Base-by-base conservation (phyloP, 768 basidiomycete genomes). In the Inosperma sp. region DNA sequence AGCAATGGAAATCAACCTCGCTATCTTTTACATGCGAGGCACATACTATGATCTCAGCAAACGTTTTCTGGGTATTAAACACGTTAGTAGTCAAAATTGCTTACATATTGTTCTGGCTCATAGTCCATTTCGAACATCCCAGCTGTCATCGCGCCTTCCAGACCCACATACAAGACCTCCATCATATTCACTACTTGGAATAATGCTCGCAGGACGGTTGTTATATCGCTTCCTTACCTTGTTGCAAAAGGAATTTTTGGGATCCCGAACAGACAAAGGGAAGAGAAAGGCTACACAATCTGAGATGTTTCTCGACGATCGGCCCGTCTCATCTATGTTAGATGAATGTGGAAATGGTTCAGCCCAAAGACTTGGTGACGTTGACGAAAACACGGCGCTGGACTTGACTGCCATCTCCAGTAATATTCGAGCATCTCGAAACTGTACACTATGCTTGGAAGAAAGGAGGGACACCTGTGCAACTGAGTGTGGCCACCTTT, bases 401-500 rank as follows among this genome's bases (percentile, higher is more conserved):
- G 77, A 88, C 50, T 60, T 91, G 13, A 52, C 72, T 3, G 62
- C 72, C 2, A 79, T 93, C 26, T 76, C 84, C 5, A 57, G 71
- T 2, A 70, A 66, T 7, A 53, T 76, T 3, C 72, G 86, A 47
- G 80, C 77, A 9, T 73, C 79, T 7, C 73, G 90, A 61, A 84
- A 76, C 53, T 93, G 91, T 56, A 90, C 89, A 4, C 73, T 93
- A 22, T 93, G 91, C 60, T 68, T 93, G 44, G 91, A 93, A 58
- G 88, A 91, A 64, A 76, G 91, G 58, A 89, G 86, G 0, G 80
- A 83, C 51, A 90, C 82, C 57, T 84, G 83, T 62, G 81, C 84
- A 23, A 93, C 91, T 0, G 91, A 93, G 64, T 93, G 91, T 56
- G 91, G 91, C 0, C 91, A 93, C 65, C 61, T 93, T 39, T 93